Evolutionary conservation across 441 rosid genomes (phyloP), one percentile per base, ranked within the genome.

Genomic region (Populus trichocarpa): DNA sequence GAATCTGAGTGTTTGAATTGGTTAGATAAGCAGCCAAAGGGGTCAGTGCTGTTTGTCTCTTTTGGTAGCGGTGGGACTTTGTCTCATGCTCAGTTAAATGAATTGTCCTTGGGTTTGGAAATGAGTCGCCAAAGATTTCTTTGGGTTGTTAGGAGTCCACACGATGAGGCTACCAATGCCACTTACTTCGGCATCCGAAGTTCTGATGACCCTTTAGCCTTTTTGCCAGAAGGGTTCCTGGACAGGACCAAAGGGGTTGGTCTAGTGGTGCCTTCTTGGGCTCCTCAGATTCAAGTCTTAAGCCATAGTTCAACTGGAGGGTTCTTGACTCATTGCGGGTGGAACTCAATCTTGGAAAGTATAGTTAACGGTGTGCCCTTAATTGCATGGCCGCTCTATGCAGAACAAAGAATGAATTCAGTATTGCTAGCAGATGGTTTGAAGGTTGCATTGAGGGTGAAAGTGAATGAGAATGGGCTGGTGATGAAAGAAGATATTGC

Each of bases 251-350:
- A 83, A 63, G 80, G 35, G 12, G 40, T 79, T 50, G 86, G 89
- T 9, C 40, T 81, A 35, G 77, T 88, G 76, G 78, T 88, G 13
- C 81, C 84, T 2, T 78, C 79, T n/a, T 88, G 90, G 90, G 89
- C 81, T 16, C 90, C 90, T 0, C 89, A 88, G 79, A 66, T 75
- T 35, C 80, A 80, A 53, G 76, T 86, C 9, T 74, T 83, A 46
- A 75, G 85, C 69, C 90, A 88, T 59, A 67, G 79, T 8, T 83
- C 86, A 16, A 86, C 88, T 7, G 90, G 90, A n/a, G 89, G 88
- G 69, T 84, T 84, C 84, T 65, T 86, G 63, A 86, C 75, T 38
- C 89, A 86, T 26, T 86, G 88, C 53, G 90, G 89, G 2, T 87
- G 89, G 90, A 87, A 87, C 75, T 87, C 90, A 2, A 80, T 53